phyloP scores from a whole-genome alignment of 2,329 filamentous ascomycete species.

The Metarhizium guizhouense region DNA sequence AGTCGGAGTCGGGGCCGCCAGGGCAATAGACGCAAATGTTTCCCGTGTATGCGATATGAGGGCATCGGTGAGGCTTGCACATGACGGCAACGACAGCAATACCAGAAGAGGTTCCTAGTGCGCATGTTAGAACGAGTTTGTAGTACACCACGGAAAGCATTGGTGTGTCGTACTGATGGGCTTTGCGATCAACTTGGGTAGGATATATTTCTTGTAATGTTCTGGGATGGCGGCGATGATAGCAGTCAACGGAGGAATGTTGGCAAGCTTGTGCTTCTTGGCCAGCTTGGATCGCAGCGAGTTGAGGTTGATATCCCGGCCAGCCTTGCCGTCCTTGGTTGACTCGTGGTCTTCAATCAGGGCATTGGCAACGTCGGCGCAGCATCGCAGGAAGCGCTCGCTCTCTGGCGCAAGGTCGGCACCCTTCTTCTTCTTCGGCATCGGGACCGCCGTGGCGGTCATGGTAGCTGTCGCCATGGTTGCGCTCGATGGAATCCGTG shows the following conservation, averaged over 20 bases:
- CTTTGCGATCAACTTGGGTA: conserved; percentile 93
- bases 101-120: conserved; percentile 75
- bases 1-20: conserved; percentile 94
- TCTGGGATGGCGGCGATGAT: conserved; percentile 99
- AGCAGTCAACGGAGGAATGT: conserved; percentile 83
- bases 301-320: conserved; percentile 90
- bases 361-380: conserved; percentile 88
- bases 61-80: conserved; percentile 97
- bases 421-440: conserved; percentile 64
- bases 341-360: conserved; percentile 92
- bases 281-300: conserved; percentile 75
- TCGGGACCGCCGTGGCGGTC: conserved; percentile 51
- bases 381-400: conserved; percentile 87
- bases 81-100: conserved; percentile 98
- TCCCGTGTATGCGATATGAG: conserved; percentile 95
- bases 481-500: not conserved
- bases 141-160: no score
- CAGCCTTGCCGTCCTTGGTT: conserved; percentile 62
- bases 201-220: conserved; percentile 98
- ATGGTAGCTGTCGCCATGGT: conserved; percentile 49
- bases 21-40: conserved; percentile 99
- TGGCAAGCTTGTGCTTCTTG: conserved; percentile 85
- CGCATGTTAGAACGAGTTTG: conserved; percentile 5
- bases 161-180: conserved; percentile 58
- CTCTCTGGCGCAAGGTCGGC: conserved; percentile 80